Evolutionary conservation across 2,329 filamentous ascomycete species (phyloP), one percentile per base, ranked within the genome.

Genomic region (Piedraia hortae): DNA sequence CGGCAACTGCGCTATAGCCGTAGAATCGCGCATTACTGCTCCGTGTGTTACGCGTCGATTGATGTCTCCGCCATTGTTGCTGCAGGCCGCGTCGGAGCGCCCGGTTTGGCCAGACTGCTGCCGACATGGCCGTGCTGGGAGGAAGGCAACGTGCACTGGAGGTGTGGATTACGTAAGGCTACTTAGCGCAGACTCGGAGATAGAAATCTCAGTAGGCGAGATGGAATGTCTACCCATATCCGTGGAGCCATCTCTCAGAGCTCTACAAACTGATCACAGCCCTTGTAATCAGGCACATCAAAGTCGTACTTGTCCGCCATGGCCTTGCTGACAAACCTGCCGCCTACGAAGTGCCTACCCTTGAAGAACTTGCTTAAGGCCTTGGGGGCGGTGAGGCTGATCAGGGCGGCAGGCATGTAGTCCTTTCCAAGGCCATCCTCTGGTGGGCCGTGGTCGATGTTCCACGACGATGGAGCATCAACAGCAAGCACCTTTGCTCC

Each of bases 351-450:
- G 51, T 97, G 85, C 20, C 74, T 62, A 1, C 82, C 85, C 30
- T 54, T 63, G 44, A 90, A 97, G 42, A 65, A 63, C 44, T 68
- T 71, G 4, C 77, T 71, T 28, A 90, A 51, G 4, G 82, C 82
- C 48, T 97, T 97, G 3, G 85, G 78, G 6, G 85, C 85, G 21
- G 82, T 90, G 38, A 97, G 51, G 41, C 75, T 89, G 33, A 97
- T 66, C 26, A 97, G 51, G 10, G 68, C 66, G 15, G 58, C 53
- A 31, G 85, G 85, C 50, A 73, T 66, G 39, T 89, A 93, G 4
- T 56, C 63, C 36, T 68, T 69, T 1, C 78, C 82, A 0, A 74
- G 57, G 0, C 77, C 82, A 1, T 65, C 61, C 23, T 54, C 49
- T 6, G 80, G 78, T 5, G 82, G 82, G 0, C 85, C 85, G 6